Conservation (phyloP, 208 protist genomes). For the Phytomonas sp. region DNA sequence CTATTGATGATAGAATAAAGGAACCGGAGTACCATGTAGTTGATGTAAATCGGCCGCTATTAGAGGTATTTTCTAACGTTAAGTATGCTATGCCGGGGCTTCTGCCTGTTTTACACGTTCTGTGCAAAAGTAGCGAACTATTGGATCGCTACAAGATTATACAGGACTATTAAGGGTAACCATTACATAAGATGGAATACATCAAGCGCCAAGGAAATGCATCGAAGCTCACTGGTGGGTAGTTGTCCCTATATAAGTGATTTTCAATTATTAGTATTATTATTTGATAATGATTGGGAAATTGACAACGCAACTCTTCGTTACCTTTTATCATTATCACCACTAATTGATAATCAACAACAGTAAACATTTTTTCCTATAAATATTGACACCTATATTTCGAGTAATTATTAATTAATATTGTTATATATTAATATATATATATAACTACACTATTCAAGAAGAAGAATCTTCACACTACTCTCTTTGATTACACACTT, state of each 20-base stretch:
- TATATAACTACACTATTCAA: neutral
- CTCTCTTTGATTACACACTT: neutral
- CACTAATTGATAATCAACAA: neutral
- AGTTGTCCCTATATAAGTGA: neutral
- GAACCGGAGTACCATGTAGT: slow-evolving; percentile 69
- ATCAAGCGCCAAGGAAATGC: neutral
- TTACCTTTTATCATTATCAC: too few relatives aligned
- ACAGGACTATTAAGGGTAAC: neutral
- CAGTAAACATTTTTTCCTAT: neutral
- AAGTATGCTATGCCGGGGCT: slow-evolving; percentile 69
- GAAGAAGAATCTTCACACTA: neutral
- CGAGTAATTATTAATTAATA: neutral
- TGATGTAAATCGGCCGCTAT: slow-evolving; percentile 45
- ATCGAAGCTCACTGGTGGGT: neutral
- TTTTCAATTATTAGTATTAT: neutral
- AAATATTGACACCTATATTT: neutral
- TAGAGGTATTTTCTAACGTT: slow-evolving; percentile 74
- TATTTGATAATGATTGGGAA: neutral
- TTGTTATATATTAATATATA: neutral
- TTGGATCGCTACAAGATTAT: slow-evolving; percentile 37
- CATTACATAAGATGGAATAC: neutral
- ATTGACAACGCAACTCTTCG: too few relatives aligned
- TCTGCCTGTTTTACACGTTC: slow-evolving; percentile 67
- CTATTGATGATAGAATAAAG: slow-evolving; percentile 82
- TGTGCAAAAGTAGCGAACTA: slow-evolving; percentile 58